A percentile compares a stretch with the other conserved stretches of the same genome.
phyloP scores from a whole-genome alignment of 2,329 filamentous ascomycete species.

The Magnaporthales sp. region DNA sequence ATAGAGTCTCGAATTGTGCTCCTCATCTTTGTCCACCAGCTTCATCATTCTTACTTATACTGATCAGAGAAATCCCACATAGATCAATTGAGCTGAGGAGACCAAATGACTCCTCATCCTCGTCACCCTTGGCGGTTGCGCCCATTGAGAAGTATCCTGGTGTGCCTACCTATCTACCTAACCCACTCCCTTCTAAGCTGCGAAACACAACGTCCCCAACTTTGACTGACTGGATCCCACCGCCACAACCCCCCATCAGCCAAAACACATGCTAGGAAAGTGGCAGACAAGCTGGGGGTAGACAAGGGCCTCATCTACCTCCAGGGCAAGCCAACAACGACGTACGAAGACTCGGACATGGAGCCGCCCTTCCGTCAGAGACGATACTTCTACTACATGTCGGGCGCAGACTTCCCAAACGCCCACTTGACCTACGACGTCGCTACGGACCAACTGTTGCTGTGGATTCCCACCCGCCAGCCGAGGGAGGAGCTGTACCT shows the following conservation, averaged over 20 bases:
- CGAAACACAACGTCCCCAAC: background rate
- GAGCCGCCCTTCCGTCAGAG: conserved; percentile 46
- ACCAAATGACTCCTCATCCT: conserved; percentile 9
- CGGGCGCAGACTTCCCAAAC: conserved; percentile 44
- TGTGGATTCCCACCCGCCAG: conserved; percentile 67
- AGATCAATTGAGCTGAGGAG: conserved; percentile 31
- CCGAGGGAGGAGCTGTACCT: conserved; percentile 54
- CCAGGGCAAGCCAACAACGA: conserved; percentile 38
- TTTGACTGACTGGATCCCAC: conserved; percentile 5
- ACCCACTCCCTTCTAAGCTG: background rate
- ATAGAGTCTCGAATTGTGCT: no score
- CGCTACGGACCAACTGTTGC: conserved; percentile 50
- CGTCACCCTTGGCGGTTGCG: background rate
- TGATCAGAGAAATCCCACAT: background rate
- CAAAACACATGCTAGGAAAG: conserved; percentile 48
- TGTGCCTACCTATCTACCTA: conserved; percentile 8
- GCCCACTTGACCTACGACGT: conserved; percentile 51
- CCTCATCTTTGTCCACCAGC: background rate
- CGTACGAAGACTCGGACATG: conserved; percentile 52
- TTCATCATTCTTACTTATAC: background rate
- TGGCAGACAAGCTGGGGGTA: conserved; percentile 39
- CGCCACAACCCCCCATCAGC: conserved; percentile 26
- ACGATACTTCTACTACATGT: conserved; percentile 53
- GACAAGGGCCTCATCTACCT: conserved; percentile 46
- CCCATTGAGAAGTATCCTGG: conserved; percentile 24